Evolutionary conservation across 129 eudicot species (phyloP), one percentile per base, ranked within the genome.

Genomic region (Centrapalus pauciflorus): DNA sequence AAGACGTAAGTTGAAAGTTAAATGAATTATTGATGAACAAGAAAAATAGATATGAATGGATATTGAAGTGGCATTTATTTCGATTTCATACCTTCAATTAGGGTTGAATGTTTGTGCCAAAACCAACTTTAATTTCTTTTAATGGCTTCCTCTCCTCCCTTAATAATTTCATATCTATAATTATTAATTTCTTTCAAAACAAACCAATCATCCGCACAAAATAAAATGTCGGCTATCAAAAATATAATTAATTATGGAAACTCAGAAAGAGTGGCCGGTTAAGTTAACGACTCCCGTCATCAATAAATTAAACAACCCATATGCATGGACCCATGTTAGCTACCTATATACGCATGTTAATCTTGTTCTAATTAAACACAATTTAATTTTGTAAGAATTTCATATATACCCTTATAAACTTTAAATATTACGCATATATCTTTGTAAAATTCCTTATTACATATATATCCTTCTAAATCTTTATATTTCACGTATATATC

Each of bases 71-170:
- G 13, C 50, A 62, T 20, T n/a, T n/a, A n/a, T n/a, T n/a, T n/a
- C n/a, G n/a, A n/a, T n/a, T 52, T 40, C 48, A 55, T 55, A 52
- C 37, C 37, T 20, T 33, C n/a, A 56, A 55, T 28, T 54, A 40
- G 66, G 46, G 54, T 55, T 55, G 62, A 25, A 55, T 46, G 40
- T 37, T 2, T 48, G 46, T 40, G 50, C 29, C 17, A 64, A 72
- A 73, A 62, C 71, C 64, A 27, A 38, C 65, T 55, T 63, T n/a
- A n/a, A n/a, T n/a, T 73, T 64, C 77, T 17, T 12, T 61, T 19
- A 25, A 52, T 63, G 17, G 71, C 46, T 63, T 73, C 77, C 77
- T 63, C 64, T 33, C 65, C n/a, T n/a, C n/a, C n/a, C n/a, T n/a
- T n/a, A n/a, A n/a, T n/a, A n/a, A 63, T 73, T 73, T 19, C 55